These are phyloP conservation scores for Aspergillus glaucus DNA, from an alignment of 2,329 filamentous ascomycete genomes.

Conservation along the genomic window DNA sequence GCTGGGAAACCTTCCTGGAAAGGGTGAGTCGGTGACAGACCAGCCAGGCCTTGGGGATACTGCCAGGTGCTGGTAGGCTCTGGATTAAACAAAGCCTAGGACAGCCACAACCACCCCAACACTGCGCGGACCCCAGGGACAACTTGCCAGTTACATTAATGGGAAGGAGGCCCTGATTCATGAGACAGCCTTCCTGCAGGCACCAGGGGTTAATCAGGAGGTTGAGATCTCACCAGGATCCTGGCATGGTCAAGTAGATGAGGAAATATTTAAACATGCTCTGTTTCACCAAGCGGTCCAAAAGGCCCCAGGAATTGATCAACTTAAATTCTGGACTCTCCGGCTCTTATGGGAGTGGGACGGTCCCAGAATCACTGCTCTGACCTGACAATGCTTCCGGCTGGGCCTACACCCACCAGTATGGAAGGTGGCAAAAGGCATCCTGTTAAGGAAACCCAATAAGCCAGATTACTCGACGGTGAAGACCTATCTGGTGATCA, in stretches of 20 bases:
- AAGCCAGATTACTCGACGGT: too few species aligned
- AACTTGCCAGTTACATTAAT: background rate
- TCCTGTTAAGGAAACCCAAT: too few species aligned
- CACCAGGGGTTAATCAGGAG: background rate
- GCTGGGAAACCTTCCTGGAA: background rate
- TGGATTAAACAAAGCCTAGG: background rate
- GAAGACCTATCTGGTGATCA: too few species aligned
- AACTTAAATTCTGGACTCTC: background rate
- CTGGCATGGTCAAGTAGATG: background rate
- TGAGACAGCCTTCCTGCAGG: background rate
- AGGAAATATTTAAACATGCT: background rate
- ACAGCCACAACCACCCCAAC: background rate
- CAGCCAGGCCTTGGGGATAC: background rate
- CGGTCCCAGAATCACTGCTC: background rate
- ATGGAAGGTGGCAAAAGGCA: background rate
- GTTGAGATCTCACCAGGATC: background rate
- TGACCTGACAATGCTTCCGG: background rate
- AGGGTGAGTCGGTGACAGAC: background rate
- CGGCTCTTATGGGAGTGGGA: background rate
- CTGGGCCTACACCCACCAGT: background rate
- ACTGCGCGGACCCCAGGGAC: background rate
- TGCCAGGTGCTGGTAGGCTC: background rate
- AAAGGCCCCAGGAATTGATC: background rate
- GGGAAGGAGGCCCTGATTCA: background rate
- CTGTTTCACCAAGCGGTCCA: background rate